A percentile compares a stretch with the other conserved stretches of the same genome.
Evolutionary conservation across 371 early-diverging fungal genomes (phyloP).

Genomic region (Conidiobolus incongruus): DNA sequence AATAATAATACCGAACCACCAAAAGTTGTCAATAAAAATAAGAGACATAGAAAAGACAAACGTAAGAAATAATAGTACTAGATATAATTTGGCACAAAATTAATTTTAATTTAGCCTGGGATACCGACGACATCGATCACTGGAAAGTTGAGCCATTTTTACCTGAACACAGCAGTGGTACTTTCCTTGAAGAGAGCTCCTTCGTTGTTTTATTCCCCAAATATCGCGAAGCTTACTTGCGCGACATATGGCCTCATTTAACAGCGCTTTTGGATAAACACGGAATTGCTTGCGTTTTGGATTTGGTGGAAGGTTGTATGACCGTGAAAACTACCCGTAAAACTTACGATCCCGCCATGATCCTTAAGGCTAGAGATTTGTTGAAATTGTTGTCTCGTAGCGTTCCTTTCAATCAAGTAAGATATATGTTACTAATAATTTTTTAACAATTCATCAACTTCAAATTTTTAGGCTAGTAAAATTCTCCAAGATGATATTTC

Average conservation of each 20-base stretch:
- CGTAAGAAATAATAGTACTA: no score
- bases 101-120: slow-evolving; percentile 86
- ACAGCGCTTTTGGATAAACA: slow-evolving; percentile 67
- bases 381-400: slow-evolving; percentile 89
- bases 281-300: slow-evolving; percentile 81
- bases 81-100: no score
- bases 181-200: slow-evolving; percentile 89
- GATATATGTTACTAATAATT: neutral
- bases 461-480: slow-evolving; percentile 35
- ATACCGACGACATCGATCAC: slow-evolving; percentile 81
- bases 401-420: slow-evolving; percentile 84
- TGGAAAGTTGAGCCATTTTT: slow-evolving; percentile 86
- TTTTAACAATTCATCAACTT: neutral
- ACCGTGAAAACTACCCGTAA: slow-evolving; percentile 94
- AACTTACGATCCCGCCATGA: slow-evolving; percentile 92
- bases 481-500: slow-evolving; percentile 86
- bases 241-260: slow-evolving; percentile 86
- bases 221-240: slow-evolving; percentile 91
- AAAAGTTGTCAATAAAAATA: slow-evolving; percentile 5
- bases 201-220: slow-evolving; percentile 98
- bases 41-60: slow-evolving; percentile 7
- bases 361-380: slow-evolving; percentile 91
- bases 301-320: slow-evolving; percentile 94
- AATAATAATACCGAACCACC: no score
- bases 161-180: slow-evolving; percentile 46